These are phyloP conservation scores for Russula emetica DNA, from an alignment of 768 basidiomycete genomes.

Conservation along the genomic window DNA sequence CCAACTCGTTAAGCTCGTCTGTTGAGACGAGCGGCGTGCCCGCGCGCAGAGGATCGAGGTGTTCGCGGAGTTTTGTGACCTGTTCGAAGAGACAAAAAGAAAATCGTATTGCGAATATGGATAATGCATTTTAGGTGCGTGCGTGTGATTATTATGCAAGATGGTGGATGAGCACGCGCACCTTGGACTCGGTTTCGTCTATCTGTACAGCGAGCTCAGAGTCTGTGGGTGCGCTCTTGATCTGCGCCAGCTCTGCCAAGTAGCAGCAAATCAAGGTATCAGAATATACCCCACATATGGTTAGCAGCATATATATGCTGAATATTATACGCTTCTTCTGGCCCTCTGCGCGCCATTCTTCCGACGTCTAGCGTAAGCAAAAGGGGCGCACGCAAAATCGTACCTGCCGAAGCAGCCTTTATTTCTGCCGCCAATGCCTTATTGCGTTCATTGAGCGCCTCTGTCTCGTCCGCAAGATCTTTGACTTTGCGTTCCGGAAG, in stretches of 20 bases:
- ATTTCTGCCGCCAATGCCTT: constrained; percentile 49
- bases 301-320: constrained; percentile 18
- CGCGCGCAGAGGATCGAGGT: constrained; percentile 45
- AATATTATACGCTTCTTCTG: background rate
- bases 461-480: constrained; percentile 56
- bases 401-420: constrained; percentile 48
- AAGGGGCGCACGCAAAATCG: constrained; percentile 7
- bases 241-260: constrained; percentile 54
- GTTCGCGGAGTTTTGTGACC: constrained; percentile 46
- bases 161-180: constrained; percentile 32
- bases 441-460: constrained; percentile 55
- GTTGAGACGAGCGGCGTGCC: constrained; percentile 65
- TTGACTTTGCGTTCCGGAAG: constrained; percentile 59
- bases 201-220: constrained; percentile 56
- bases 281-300: background rate
- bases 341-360: background rate
- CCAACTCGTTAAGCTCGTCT: constrained; percentile 63
- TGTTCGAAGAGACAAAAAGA: constrained; percentile 31
- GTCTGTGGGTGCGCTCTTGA: constrained; percentile 67
- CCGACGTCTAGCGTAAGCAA: background rate
- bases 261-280: background rate
- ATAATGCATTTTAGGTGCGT: background rate
- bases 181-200: constrained; percentile 47
- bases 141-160: too few species aligned
- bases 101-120: background rate